A percentile compares a stretch with the other conserved stretches of the same genome.
These are phyloP conservation scores for Phytophthora pistaciae DNA, from an alignment of 352 stramenopile species.

Conservation along the genomic window DNA sequence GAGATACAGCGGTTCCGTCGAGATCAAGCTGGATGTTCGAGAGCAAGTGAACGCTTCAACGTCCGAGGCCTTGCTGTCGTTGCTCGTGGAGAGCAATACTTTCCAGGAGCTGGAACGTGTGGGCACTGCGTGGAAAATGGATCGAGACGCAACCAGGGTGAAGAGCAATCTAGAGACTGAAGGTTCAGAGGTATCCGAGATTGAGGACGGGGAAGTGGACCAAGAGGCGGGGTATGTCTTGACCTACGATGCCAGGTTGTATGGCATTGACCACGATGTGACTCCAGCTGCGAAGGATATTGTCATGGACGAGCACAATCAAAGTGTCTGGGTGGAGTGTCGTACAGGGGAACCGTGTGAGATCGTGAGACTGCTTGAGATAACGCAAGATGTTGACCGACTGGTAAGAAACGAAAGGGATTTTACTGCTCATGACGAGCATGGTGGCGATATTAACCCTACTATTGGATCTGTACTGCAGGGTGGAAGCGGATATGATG, in stretches of 20 bases:
- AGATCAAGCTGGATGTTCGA: slow-evolving; percentile 60
- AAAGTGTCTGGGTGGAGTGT: slow-evolving; percentile 83
- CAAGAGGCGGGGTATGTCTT: slow-evolving; percentile 66
- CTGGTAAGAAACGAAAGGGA: slow-evolving; percentile 31
- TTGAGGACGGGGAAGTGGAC: slow-evolving; percentile 27
- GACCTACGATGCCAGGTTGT: slow-evolving; percentile 75
- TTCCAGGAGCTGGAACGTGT: slow-evolving; percentile 41
- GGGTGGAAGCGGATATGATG: slow-evolving; percentile 69
- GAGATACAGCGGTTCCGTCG: slow-evolving; percentile 66
- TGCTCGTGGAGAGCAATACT: slow-evolving; percentile 19
- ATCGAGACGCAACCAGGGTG: slow-evolving; percentile 20
- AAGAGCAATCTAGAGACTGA: slow-evolving; percentile 16
- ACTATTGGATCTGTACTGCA: slow-evolving; percentile 23
- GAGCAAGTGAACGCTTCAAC: slow-evolving; percentile 59
- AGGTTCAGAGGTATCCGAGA: slow-evolving; percentile 7
- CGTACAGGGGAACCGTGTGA: slow-evolving; percentile 52
- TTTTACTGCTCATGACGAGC: background rate
- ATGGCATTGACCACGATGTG: slow-evolving; percentile 61
- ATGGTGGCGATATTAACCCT: background rate
- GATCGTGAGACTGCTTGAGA: slow-evolving; percentile 65
- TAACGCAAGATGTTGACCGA: slow-evolving; percentile 73
- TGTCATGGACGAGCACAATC: slow-evolving; percentile 72
- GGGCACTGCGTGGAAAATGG: slow-evolving; percentile 34
- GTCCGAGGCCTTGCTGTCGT: slow-evolving; percentile 2
- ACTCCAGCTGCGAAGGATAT: slow-evolving; percentile 51